Evolutionary conservation across 2,329 filamentous ascomycete genomes (phyloP).

Genomic region (Pyrenochaeta sp.): DNA sequence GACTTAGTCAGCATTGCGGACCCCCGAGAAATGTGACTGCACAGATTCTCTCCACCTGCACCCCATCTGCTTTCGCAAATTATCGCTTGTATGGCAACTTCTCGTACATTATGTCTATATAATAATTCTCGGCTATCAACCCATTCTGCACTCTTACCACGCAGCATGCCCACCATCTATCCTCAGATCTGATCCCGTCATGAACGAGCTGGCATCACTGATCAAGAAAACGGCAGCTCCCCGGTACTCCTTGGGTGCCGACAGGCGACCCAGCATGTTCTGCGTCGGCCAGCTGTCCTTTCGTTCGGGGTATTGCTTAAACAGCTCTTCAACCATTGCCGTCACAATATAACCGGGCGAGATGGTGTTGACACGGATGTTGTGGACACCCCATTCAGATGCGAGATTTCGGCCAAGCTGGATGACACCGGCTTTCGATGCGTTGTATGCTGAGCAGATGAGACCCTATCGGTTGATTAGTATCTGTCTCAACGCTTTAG

Average conservation of each 20-base stretch:
- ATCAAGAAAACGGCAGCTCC: constrained; percentile 49
- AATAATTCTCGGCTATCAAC: not conserved
- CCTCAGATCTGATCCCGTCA: constrained; percentile 49
- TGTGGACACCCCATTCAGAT: constrained; percentile 73
- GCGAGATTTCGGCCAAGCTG: constrained; percentile 76
- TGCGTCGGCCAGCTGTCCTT: constrained; percentile 75
- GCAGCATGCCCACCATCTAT: constrained; percentile 50
- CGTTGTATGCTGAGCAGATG: constrained; percentile 75
- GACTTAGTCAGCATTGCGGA: constrained; percentile 16
- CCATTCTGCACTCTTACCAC: too few species aligned
- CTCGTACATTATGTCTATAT: not conserved
- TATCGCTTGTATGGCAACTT: not conserved
- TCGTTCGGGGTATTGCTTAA: constrained; percentile 75
- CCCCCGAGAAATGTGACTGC: too few species aligned
- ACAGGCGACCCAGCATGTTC: constrained; percentile 74
- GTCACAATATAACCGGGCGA: constrained; percentile 83
- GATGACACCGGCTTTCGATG: constrained; percentile 76
- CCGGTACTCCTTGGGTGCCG: constrained; percentile 45
- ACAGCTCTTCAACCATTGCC: constrained; percentile 82
- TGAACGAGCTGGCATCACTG: constrained; percentile 51
- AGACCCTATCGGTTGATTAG: too few species aligned
- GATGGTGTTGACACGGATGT: constrained; percentile 82
- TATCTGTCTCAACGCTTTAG: not conserved
- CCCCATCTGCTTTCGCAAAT: not conserved
- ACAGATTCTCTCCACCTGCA: not conserved